Evolutionary conservation across 2,329 filamentous ascomycete genomes (phyloP).

Genomic region (Sporothrix luriei): DNA sequence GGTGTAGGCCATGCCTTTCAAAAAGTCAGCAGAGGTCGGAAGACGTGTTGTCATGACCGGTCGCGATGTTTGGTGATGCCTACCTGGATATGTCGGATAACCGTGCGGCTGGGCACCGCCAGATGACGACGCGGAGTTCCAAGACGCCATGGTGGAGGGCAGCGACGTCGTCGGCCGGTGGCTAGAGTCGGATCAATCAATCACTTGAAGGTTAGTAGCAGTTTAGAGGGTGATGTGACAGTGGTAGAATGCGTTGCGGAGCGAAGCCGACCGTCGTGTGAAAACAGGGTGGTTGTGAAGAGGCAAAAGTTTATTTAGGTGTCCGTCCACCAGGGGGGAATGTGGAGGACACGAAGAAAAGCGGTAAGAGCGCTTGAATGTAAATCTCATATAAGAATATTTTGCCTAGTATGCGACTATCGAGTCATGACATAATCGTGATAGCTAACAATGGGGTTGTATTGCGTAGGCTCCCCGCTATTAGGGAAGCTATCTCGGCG

Average conservation of each 20-base stretch:
- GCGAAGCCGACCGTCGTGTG: background rate
- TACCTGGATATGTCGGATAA: slow-evolving; percentile 34
- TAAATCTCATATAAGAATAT: background rate
- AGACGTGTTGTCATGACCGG: background rate
- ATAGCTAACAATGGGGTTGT: background rate
- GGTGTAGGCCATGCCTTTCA: slow-evolving; percentile 48
- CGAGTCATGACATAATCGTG: slow-evolving; percentile 19
- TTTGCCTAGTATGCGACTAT: background rate
- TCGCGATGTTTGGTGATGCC: background rate
- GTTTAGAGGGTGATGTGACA: background rate
- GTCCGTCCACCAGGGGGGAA: background rate
- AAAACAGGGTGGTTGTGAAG: background rate
- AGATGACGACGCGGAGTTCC: slow-evolving; percentile 28
- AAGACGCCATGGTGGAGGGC: slow-evolving; percentile 34
- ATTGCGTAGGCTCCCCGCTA: slow-evolving; percentile 26
- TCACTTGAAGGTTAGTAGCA: slow-evolving; percentile 38
- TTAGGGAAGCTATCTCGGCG: slow-evolving; percentile 14
- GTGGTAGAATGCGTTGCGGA: background rate
- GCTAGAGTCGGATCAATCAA: background rate
- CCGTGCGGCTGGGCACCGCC: slow-evolving; percentile 40
- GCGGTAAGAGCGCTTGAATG: background rate
- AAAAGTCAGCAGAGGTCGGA: background rate
- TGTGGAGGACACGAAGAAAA: background rate
- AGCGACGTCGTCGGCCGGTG: background rate
- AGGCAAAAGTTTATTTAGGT: background rate